Base-by-base conservation (phyloP, 73 alveolate genomes). In the Tetrahymena malaccensis region DNA sequence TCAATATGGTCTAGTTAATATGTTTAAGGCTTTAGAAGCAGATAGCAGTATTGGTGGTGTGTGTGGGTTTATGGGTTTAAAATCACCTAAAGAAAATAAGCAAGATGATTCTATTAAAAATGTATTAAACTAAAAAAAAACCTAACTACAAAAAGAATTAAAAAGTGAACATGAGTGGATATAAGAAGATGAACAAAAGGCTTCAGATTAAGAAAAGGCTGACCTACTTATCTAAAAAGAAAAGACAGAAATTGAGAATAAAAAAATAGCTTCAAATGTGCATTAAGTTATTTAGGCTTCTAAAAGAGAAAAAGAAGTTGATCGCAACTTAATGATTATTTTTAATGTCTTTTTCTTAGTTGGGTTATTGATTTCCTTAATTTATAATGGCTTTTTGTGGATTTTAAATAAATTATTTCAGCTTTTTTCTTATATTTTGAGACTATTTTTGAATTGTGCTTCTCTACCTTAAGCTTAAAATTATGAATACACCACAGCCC, bases 401-500 rank as follows among this genome's bases (percentile, higher is more conserved):
- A 8, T 85, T 94, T 3, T 35, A 94, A 31, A 94, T 44, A 85
- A 85, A 94, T 17, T 43, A 83, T 50, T 85, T 34, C 43, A 83
- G 93, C 27, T 50, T 13, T 5, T 50, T 50, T 1, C 83, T 19
- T 19, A 19, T 50, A 50, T 50, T 3, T 50, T 50, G 31, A 50
- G 83, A 50, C 0, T 50, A 27, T 50, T 50, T 50, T 50, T 50
- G 3, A 2, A 21, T 2, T 22, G 17, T 31, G 40, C 37, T 7
- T 70, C 89, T 70, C 89, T 70, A 25, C 89, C 89, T 70, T 34
- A 27, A 31, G 89, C 89, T 27, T 70, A 70, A 11, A 43, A 43
- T 34, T 40, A 44, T 84, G 98, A 96, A 94, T 96, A 96, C 83
- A 96, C 96, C 85, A 93, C 96, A 12, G 95, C 96, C 10, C 97